A percentile compares a stretch with the other conserved stretches of the same genome.
Evolutionary conservation across 768 basidiomycete species (phyloP).

Genomic region (Phanerodontia chrysosporium): DNA sequence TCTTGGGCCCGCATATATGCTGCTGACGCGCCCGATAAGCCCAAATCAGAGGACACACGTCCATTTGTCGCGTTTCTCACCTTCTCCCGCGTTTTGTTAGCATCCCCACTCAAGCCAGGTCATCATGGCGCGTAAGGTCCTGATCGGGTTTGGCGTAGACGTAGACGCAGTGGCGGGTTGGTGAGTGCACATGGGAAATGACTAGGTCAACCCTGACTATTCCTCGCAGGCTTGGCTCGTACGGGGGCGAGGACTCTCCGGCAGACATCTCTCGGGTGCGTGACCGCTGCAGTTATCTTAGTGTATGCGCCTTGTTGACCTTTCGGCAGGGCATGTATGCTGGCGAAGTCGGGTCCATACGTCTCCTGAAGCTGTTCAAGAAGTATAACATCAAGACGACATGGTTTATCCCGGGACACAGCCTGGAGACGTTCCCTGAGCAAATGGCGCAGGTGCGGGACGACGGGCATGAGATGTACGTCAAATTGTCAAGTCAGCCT

Average conservation of each 20-base stretch:
- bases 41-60: not conserved
- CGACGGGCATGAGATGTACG: constrained; percentile 67
- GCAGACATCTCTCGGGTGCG: constrained; percentile 60
- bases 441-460: constrained; percentile 68
- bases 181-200: constrained; percentile 27
- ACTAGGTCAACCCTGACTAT: not conserved
- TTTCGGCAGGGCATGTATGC: constrained; percentile 57
- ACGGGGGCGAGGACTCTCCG: constrained; percentile 71
- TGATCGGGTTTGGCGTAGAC: constrained; percentile 65
- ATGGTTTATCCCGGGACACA: constrained; percentile 78
- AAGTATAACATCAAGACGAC: constrained; percentile 67
- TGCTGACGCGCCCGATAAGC: not conserved
- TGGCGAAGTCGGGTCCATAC: constrained; percentile 67
- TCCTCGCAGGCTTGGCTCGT: constrained; percentile 56
- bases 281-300: not conserved
- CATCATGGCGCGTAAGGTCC: constrained; percentile 49
- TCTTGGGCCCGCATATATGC: not conserved
- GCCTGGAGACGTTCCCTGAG: constrained; percentile 69
- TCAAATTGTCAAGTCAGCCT: constrained; percentile 3
- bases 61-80: not conserved
- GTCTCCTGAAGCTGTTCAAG: constrained; percentile 65
- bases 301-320: not conserved
- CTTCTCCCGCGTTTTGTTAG: not conserved
- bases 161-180: constrained; percentile 78
- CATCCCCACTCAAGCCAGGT: not conserved